Evolutionary conservation across 495 filamentous ascomycete species (phyloP), one percentile per base, ranked within the genome.

Genomic region (Annulohypoxylon stygium): DNA sequence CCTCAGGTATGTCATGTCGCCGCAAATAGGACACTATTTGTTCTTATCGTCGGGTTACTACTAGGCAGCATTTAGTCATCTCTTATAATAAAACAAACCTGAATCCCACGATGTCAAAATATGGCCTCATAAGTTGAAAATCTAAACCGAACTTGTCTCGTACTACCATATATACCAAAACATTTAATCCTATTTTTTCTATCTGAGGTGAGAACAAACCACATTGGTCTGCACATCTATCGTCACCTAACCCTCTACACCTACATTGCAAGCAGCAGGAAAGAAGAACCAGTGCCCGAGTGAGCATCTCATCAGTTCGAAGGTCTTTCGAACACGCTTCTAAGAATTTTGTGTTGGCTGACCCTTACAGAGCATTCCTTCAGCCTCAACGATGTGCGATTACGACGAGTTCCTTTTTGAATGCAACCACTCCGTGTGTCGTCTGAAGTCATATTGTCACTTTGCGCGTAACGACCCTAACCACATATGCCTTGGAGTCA

Each of bases 391-490:
- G 10, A 92, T 93, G 90, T 92, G 90, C 75, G 86, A 91, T 73
- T 92, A 82, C 70, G 91, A 93, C 71, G 85, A 86, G 65, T 89
- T 91, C 67, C 66, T 83, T 65, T 93, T 88, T 70, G 78, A 81
- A 62, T 93, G 91, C 79, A 80, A 81, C 4, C 90, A 92, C 76
- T 82, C 81, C 12, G 75, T 75, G 8, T 77, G 81, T 18, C 86
- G 87, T 9, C 78, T 91, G 26, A 87, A 89, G 75, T 87, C 87
- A 25, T 85, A 91, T 78, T 93, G 91, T 80, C 91, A 93, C 77
- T 87, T 86, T 63, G 90, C 91, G 7, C 87, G 91, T 30, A 91
- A 90, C 78, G 87, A 92, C 74, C 86, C 88, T 2, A 79, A 85
- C 53, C 89, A 92, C 74, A 78, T 86, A 61, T 93, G 91, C 74